phyloP scores from a whole-genome alignment of 2,329 filamentous ascomycete species.

The Lasiodiplodia citricola region DNA sequence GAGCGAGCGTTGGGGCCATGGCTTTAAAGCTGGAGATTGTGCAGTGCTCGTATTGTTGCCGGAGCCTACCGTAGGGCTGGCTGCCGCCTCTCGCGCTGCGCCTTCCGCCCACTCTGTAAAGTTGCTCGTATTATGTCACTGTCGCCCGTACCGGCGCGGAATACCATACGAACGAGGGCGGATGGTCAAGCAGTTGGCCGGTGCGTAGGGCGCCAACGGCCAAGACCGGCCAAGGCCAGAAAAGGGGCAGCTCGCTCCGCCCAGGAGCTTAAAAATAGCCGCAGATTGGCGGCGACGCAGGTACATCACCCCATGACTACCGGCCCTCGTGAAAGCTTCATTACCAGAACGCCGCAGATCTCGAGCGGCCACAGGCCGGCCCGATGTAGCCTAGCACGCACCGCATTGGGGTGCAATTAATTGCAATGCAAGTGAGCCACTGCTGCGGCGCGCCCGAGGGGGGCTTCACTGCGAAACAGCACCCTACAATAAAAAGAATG shows the following conservation, averaged over 20 bases:
- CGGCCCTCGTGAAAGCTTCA: background rate
- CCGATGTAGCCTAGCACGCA: background rate
- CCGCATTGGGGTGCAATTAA: background rate
- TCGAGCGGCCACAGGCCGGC: background rate
- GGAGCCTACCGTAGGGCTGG: conserved; percentile 20
- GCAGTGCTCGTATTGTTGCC: conserved; percentile 14
- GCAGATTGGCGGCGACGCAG: conserved; percentile 14
- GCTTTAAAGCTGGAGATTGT: conserved; percentile 25
- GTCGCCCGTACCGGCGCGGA: background rate
- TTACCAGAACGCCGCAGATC: conserved; percentile 18
- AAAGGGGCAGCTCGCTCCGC: conserved; percentile 23
- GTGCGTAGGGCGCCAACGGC: conserved; percentile 23
- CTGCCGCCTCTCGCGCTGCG: conserved; percentile 2
- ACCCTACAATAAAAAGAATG: conserved; percentile 1
- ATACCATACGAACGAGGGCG: conserved; percentile 15
- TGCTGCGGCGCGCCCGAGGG: background rate
- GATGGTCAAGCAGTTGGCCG: background rate
- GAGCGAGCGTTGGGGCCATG: conserved; percentile 9
- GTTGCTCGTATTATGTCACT: conserved; percentile 18
- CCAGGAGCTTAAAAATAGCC: conserved; percentile 16
- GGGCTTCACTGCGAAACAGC: background rate
- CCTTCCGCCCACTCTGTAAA: background rate
- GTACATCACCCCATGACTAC: conserved; percentile 8
- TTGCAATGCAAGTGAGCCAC: conserved; percentile 1
- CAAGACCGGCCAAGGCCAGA: conserved; percentile 16